Evolutionary conservation across 2,329 filamentous ascomycete species (phyloP), one percentile per base, ranked within the genome.

Genomic region (Podosphaera fusca): DNA sequence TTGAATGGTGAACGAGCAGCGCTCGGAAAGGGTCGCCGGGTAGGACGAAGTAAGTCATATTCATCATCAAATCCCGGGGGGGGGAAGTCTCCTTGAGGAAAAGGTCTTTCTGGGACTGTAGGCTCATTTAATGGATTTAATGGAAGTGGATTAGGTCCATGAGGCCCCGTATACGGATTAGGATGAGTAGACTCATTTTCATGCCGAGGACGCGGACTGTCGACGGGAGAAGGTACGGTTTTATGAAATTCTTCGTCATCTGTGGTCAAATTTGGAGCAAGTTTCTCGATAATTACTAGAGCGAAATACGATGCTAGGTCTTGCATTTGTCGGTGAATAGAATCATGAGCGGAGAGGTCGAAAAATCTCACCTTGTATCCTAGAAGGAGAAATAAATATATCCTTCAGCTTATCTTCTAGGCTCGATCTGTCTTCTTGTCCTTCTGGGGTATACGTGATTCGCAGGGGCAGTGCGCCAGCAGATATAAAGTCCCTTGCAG

Each of bases 31-130:
- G 69, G 67, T 8, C 81, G 77, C 2, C 77, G 75, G 0, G 81
- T 85, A 33, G 34, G 10, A 0, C 81, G 75, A 60, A 85, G 81
- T 59, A 95, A 76, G 60, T 95, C 87, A 64, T 87, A 83, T 65
- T 95, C 88, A 67, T 98, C 90, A 62, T 96, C 92, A 62, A 96
- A 96, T 29, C 80, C 87, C 0, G 92, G 92, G 0, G 90, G 89
- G 0, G 84, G 80, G 62, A 94, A 88, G 62, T 89, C 85, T 8
- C 75, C 81, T 0, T 76, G 71, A 0, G 89, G 88, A 14, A 80
- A 66, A 0, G 85, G 85, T 10, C 35, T 38, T 5, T 38, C 35
- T 38, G 35, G 35, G 35, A 38, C 21, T 21, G 21, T 21, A 21
- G 21, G 21, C 21, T 21, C 21, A 21, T 21, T 21, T 21, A 21